These are phyloP conservation scores for Mycosarcoma mackinlayi DNA, from an alignment of 1,284 basidiomycete species.

Conservation along the genomic window DNA sequence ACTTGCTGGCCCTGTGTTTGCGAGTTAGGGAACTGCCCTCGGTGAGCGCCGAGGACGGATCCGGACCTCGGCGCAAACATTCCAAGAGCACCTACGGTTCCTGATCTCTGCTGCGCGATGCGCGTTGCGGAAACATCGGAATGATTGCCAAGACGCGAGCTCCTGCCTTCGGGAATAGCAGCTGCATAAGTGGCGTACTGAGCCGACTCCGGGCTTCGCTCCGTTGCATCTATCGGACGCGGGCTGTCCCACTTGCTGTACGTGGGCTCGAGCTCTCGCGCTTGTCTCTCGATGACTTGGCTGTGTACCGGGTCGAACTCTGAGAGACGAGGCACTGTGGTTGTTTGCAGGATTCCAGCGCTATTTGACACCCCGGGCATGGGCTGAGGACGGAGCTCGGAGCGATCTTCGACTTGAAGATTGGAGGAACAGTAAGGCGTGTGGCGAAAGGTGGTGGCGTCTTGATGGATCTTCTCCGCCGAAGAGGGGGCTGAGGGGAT, in stretches of 20 bases:
- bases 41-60: constrained; percentile 20
- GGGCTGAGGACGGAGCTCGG: constrained; percentile 31
- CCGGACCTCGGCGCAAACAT: constrained; percentile 24
- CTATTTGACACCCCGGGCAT: constrained; percentile 10
- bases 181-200: constrained; percentile 5
- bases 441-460: constrained; percentile 1
- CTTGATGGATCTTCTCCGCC: constrained; percentile 19
- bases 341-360: constrained; percentile 1
- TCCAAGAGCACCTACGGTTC: constrained; percentile 32
- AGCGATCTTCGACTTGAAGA: constrained; percentile 45
- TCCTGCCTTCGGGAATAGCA: constrained; percentile 25
- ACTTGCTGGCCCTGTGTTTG: constrained; percentile 37
- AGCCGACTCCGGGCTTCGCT: constrained; percentile 10
- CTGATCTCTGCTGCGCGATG: constrained; percentile 28
- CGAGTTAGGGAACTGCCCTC: constrained; percentile 25
- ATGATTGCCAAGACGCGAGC: constrained; percentile 42
- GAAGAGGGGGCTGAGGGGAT: constrained; percentile 47
- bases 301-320: constrained; percentile 6
- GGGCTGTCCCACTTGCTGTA: constrained; percentile 24
- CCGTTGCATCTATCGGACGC: constrained; percentile 3
- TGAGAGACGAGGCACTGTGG: constrained; percentile 1
- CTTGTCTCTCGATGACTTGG: constrained; percentile 2
- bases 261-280: constrained; percentile 9
- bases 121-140: constrained; percentile 6
- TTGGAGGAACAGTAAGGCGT: constrained; percentile 52